Evolutionary conservation across 1,284 basidiomycete species (phyloP), one percentile per base, ranked within the genome.

Genomic region (Rhodotorula sp.): DNA sequence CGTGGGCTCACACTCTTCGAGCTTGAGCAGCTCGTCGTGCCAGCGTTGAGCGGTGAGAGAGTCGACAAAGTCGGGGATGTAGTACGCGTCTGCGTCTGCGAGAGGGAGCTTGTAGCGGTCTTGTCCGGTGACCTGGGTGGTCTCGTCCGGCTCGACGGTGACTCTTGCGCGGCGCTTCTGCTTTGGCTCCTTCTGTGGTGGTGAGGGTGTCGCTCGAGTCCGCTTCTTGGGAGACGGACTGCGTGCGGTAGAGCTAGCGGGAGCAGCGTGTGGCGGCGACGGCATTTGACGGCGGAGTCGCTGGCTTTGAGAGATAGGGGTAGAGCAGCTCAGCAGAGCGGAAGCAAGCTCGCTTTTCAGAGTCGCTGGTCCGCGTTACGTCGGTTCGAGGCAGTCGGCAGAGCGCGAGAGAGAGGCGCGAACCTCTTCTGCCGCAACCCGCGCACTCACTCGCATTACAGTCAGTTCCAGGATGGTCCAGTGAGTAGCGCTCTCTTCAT

Each of bases 1-100:
- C 6, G 6, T 38, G 38, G 23, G 69, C 81, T 70, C 64, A 84
- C 83, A 84, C 0, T 81, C 81, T 8, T 81, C 78, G 16, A 85
- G 74, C 3, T 66, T 66, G 6, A 80, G 69, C 21, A 85, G 78
- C 31, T 81, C 78, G 2, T 80, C 68, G 60, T 83, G 82, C 83
- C 84, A 84, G 47, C 75, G n/a, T 45, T 77, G 64, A 14, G 84
- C 83, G 5, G 77, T 77, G 10, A 77, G 68, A 0, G 65, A 55
- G 14, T 75, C 68, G 38, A 85, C 77, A 59, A 84, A 83, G 47
- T 68, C 45, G 8, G 63, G 62, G 12, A 76, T 31, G 64, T 77
- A 77, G 66, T 65, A 77, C 23, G 72, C 66, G 45, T 77, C 74
- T 18, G 67, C 72, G 62, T 77, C 75, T 7, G 60, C 68, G 19